Percentiles rank a stretch among this genome's conserved stretches.
Conservation (phyloP, 2,329 filamentous ascomycete species). For the Albophoma yamanashiensis region DNA sequence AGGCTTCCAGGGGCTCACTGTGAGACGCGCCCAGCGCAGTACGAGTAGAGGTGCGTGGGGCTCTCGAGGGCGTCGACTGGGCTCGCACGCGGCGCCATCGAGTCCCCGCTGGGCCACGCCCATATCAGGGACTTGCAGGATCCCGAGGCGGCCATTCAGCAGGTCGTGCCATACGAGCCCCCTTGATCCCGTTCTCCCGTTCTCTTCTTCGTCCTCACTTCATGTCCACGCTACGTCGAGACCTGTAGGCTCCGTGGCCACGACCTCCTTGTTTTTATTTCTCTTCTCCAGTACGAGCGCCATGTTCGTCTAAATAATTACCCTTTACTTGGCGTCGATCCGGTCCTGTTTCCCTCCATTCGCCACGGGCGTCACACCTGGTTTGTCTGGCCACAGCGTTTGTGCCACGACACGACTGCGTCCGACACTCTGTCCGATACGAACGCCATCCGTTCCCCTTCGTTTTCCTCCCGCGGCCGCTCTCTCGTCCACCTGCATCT, state of each 20-base stretch:
- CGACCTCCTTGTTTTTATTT: too few relatives aligned
- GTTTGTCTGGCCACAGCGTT: neutral
- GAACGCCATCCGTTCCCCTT: neutral
- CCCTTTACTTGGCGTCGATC: neutral
- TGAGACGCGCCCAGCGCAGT: neutral
- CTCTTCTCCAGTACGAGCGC: neutral
- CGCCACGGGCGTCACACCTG: neutral
- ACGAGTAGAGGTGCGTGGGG: neutral
- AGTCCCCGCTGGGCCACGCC: neutral
- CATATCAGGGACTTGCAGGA: neutral
- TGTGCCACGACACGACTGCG: neutral
- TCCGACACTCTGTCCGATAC: neutral
- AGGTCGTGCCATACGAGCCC: neutral
- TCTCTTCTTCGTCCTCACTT: neutral
- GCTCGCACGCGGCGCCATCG: neutral
- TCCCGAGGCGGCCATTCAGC: neutral
- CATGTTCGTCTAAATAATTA: neutral
- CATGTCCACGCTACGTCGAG: neutral
- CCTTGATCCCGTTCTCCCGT: neutral
- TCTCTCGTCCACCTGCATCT: neutral
- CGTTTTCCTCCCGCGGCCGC: neutral
- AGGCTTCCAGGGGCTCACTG: neutral
- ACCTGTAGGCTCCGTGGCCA: neutral
- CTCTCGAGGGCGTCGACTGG: neutral
- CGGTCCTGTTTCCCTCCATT: neutral